These are phyloP conservation scores for Thelonectria rubi DNA, from an alignment of 2,329 filamentous ascomycete genomes.

Conservation along the genomic window DNA sequence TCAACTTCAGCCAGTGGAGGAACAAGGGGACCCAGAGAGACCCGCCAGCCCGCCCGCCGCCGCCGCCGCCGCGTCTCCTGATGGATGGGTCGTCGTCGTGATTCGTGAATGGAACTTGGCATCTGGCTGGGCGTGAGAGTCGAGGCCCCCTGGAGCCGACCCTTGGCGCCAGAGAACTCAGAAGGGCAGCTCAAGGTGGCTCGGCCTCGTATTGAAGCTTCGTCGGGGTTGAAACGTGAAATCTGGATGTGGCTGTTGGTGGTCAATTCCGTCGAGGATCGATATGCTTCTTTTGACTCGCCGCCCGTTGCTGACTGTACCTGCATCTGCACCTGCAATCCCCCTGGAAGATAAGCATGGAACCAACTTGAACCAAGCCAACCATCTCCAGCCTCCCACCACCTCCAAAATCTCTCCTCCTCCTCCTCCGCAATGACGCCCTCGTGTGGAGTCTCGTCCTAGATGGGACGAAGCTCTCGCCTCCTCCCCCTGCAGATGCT, in stretches of 20 bases:
- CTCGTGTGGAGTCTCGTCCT: no score
- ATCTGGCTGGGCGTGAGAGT: conserved; percentile 8
- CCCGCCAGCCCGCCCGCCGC: conserved; percentile 8
- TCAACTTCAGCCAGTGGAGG: background rate
- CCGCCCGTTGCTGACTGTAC: background rate
- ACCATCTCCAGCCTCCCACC: background rate
- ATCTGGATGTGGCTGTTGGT: background rate
- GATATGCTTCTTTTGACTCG: background rate
- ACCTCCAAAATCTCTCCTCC: background rate
- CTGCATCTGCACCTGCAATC: background rate
- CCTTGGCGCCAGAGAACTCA: background rate
- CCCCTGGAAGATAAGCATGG: background rate
- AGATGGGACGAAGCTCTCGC: background rate
- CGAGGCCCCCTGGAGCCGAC: background rate
- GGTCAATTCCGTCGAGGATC: background rate
- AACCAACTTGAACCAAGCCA: no score
- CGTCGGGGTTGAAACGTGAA: no score
- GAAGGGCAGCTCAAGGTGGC: background rate
- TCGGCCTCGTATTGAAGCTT: background rate
- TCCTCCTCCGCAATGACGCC: conserved; percentile 23
- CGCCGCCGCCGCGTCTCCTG: conserved; percentile 2
- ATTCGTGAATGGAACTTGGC: background rate
- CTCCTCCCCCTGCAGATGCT: conserved; percentile 12
- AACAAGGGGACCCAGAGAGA: background rate
- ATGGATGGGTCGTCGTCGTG: background rate